Evolutionary conservation across 2,329 filamentous ascomycete genomes (phyloP), one percentile per base, ranked within the genome.

Genomic region (Coleophoma cylindrospora): DNA sequence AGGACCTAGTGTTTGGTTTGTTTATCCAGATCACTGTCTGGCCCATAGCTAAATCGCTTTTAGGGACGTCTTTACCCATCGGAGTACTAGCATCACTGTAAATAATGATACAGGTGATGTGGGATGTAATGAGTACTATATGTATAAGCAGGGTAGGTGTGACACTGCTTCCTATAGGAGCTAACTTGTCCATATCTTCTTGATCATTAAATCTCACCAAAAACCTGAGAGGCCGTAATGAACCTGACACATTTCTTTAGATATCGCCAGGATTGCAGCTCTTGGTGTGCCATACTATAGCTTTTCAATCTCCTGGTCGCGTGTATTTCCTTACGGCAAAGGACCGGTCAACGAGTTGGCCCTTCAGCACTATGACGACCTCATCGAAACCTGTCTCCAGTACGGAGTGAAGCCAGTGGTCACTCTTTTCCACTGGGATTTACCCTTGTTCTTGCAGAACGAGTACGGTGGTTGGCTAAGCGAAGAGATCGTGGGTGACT

Each of bases 131-230:
- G 71, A 78, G 38, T 80, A 79, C 58, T 80, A 77, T 52, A 62
- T 76, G 8, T 80, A 79, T 57, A 79, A 79, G 60, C 77, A 79
- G 61, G 75, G 77, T 54, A 64, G 68, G 46, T 58, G 36, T 17
- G 5, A 15, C 37, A 50, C 21, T 27, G 45, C 43, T n/a, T 17
- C 36, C 7, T 38, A 7, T 7, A 14, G 2, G 40, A 21, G 14
- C n/a, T 47, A 17, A 7, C 21, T 14, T 10, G 6, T 22, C 14
- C 2, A n/a, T 17, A 41, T 13, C 14, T 34, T n/a, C 34, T 45
- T 48, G 6, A 10, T 3, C 27, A 27, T 27, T 3, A 27, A 27
- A 27, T 7, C 8, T 27, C 9, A 27, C 27, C 27, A 7, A 6
- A 6, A 27, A 10, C 4, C 6, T 27, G 6, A 10, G 9, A 6